Conservation (phyloP, 371 early-diverging fungal genomes). For the Mucor indicus region DNA sequence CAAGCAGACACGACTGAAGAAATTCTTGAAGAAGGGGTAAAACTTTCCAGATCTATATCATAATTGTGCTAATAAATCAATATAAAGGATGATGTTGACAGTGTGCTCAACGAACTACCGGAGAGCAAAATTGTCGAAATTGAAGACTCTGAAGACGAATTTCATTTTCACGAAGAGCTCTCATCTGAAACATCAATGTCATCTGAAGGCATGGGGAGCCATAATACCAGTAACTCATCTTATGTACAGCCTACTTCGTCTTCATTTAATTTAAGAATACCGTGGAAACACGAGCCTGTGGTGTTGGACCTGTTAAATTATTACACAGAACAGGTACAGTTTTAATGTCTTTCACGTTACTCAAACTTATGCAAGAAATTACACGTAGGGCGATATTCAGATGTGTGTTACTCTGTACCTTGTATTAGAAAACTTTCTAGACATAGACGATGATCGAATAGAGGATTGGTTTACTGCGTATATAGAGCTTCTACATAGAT, state of each 20-base stretch:
- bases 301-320: conserved; percentile 62
- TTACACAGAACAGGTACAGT: conserved; percentile 67
- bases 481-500: conserved; percentile 75
- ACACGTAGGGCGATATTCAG: conserved; percentile 68
- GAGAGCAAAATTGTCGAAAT: neutral
- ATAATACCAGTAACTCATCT: conserved; percentile 10
- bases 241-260: neutral
- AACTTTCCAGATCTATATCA: too few species aligned
- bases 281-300: conserved; percentile 58
- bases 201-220: conserved; percentile 11
- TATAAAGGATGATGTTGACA: too few species aligned
- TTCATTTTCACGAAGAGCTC: neutral
- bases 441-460: conserved; percentile 43
- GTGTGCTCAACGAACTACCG: too few species aligned
- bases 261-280: conserved; percentile 27
- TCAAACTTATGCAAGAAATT: neutral
- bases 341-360: neutral
- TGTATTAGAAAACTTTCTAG: conserved; percentile 52
- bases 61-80: too few species aligned
- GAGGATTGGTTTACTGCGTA: conserved; percentile 76
- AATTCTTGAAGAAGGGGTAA: too few species aligned
- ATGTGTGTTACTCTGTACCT: conserved; percentile 77
- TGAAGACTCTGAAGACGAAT: neutral
- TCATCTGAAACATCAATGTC: conserved; percentile 23
- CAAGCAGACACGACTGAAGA: too few species aligned